Base-by-base conservation (phyloP, 495 filamentous ascomycete genomes). In the Neurospora sp. region DNA sequence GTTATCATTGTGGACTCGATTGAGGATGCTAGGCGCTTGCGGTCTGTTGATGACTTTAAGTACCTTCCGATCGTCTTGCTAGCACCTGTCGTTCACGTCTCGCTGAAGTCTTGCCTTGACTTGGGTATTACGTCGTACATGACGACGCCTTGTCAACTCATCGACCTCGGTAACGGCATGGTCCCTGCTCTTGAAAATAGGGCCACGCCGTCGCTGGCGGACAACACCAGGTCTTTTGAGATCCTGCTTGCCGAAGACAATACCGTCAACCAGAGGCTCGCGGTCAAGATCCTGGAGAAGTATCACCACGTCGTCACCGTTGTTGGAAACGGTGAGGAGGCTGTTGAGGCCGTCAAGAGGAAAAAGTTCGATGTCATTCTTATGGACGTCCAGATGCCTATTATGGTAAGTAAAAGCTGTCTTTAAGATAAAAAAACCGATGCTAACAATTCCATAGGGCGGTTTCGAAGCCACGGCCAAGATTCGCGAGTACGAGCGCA, bases 341-440 rank as follows among this genome's bases (percentile, higher is more conserved):
- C 96, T 1, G 88, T 98, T 16, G 93, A 98, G 75, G 90, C 91
- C 37, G 89, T 98, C 75, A 94, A 94, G 84, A 89, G 90, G 77
- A 93, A 92, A 83, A 91, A 93, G 75, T 99, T 95, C 78, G 96
- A 99, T 82, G 93, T 97, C 77, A 96, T 99, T 75, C 84, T 99
- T 69, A 99, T 99, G 96, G 96, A 99, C 77, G 96, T 99, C 8
- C 96, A 98, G 81, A 99, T 99, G 96, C 96, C 96, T 27, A 91
- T 98, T 74, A 98, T 99, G 94, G 90, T 92, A 84, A 79, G 87
- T 79, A 39, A 20, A 27, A 20, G 1, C n/a, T 35, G 35, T 71
- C 46, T 76, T 75, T 14, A 72, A 27, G 39, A 71, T 46, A 40
- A 38, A 27, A 27, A 27, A 69, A 37, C 41, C 18, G 31, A 76